Evolutionary conservation across 169 alveolate genomes (phyloP).

Genomic region (Eimeria necatrix): DNA sequence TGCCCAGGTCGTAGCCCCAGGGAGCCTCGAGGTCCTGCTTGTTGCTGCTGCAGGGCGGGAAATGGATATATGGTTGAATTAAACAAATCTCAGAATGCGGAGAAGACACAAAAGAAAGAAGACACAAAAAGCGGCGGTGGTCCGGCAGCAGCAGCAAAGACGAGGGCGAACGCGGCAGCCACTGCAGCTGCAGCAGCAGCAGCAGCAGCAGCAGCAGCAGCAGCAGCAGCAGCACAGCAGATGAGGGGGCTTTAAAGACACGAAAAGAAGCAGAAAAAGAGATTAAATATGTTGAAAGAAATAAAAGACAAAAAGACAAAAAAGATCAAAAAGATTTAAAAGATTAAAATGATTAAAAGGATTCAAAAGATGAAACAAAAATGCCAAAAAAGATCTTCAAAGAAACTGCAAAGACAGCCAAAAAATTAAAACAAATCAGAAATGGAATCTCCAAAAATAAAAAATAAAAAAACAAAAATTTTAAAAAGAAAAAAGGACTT

Average conservation of each 20-base stretch:
- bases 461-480: neutral
- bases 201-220: neutral
- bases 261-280: neutral
- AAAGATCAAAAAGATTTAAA: neutral
- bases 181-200: slow-evolving; percentile 17
- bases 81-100: slow-evolving; percentile 57
- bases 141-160: slow-evolving; percentile 37
- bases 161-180: slow-evolving; percentile 46
- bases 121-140: slow-evolving; percentile 63
- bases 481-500: neutral
- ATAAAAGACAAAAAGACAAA: neutral
- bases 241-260: neutral
- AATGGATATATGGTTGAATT: slow-evolving; percentile 30
- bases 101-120: neutral
- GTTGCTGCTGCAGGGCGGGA: slow-evolving; percentile 43
- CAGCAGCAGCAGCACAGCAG: neutral
- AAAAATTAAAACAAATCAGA: neutral
- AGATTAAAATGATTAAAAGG: too few species aligned
- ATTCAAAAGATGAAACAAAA: too few species aligned
- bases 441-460: neutral
- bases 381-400: too few species aligned
- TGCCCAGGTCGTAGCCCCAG: slow-evolving; percentile 60
- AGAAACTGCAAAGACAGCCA: neutral
- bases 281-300: too few species aligned
- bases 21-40: slow-evolving; percentile 12